phyloP scores from a whole-genome alignment of 768 basidiomycete species.

The Tricholoma terreum region DNA sequence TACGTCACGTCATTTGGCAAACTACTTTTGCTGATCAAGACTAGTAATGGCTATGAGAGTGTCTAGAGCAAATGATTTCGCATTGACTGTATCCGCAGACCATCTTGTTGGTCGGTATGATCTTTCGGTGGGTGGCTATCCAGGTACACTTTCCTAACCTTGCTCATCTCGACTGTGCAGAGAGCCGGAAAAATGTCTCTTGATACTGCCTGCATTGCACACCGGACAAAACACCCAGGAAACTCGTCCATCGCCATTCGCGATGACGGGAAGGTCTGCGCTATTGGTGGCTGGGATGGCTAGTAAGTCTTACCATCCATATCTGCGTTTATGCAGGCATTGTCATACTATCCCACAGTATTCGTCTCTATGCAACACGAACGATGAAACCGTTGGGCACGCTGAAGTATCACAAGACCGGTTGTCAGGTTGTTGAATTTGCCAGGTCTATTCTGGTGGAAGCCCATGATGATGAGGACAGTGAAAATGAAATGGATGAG shows the following conservation, averaged over 20 bases:
- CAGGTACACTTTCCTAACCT: neutral
- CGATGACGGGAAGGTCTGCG: slow-evolving; percentile 74
- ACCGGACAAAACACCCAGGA: slow-evolving; percentile 75
- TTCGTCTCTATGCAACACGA: slow-evolving; percentile 80
- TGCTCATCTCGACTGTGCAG: neutral
- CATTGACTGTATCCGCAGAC: slow-evolving; percentile 84
- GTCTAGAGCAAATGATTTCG: slow-evolving; percentile 53
- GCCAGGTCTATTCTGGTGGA: slow-evolving; percentile 32
- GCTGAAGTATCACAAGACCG: slow-evolving; percentile 76
- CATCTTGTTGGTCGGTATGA: slow-evolving; percentile 70
- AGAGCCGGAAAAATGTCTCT: neutral
- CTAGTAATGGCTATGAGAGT: slow-evolving; percentile 87
- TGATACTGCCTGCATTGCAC: slow-evolving; percentile 10
- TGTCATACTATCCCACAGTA: slow-evolving; percentile 36
- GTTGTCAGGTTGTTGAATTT: slow-evolving; percentile 75
- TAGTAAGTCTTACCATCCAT: slow-evolving; percentile 47
- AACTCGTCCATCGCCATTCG: slow-evolving; percentile 76
- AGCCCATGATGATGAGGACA: slow-evolving; percentile 27
- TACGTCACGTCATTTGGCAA: slow-evolving; percentile 29
- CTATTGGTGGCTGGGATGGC: slow-evolving; percentile 94
- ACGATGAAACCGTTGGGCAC: slow-evolving; percentile 82
- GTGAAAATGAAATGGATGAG: slow-evolving; percentile 51
- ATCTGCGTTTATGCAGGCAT: neutral
- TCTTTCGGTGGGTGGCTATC: slow-evolving; percentile 39
- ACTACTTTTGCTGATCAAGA: neutral